Evolutionary conservation across 225 moss, liverwort and hornwort genomes (phyloP).

Genomic region (Antitrichia curtipendula): DNA sequence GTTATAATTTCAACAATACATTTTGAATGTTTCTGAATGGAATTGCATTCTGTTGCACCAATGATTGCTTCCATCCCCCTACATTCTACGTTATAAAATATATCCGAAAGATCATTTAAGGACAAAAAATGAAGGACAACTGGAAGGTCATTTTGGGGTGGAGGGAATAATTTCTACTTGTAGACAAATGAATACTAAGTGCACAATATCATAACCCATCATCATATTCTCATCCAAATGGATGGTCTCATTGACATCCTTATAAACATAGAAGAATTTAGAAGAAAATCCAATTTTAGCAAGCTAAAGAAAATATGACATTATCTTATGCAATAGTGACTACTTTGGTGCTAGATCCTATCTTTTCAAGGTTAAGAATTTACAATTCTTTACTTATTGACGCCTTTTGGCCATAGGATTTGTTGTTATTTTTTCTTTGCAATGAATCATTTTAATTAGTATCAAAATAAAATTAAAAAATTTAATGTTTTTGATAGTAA

Average conservation of each 20-base stretch:
- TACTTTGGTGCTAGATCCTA: not conserved
- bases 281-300: not conserved
- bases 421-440: not conserved
- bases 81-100: no score
- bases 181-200: not conserved
- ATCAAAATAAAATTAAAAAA: not conserved
- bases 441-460: not conserved
- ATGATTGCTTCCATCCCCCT: no score
- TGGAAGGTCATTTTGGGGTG: no score
- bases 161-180: not conserved
- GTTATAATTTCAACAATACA: no score
- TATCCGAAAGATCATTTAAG: no score
- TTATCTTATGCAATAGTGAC: no score
- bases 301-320: not conserved
- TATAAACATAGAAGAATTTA: not conserved
- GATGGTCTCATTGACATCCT: not conserved
- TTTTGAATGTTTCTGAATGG: no score
- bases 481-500: no score
- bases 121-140: no score
- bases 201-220: accelerated
- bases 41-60: no score
- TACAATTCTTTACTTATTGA: not conserved
- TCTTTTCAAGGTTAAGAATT: no score
- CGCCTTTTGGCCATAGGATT: not conserved
- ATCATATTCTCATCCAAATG: not conserved